Evolutionary conservation across 345 rosid genomes (phyloP).

Genomic region (Gossypium arboreum): DNA sequence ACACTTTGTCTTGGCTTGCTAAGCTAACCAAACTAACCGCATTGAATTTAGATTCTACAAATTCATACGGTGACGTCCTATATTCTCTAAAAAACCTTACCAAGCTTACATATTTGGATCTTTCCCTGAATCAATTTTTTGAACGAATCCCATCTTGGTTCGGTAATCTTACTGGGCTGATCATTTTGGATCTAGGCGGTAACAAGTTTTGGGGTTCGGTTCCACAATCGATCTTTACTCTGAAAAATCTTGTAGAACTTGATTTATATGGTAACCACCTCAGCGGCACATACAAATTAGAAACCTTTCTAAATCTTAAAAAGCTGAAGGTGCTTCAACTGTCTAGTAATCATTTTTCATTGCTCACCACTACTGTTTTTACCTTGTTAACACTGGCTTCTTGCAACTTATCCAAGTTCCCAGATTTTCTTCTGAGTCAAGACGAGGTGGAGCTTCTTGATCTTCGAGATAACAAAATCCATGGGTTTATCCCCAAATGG

Average conservation of each 20-base stretch:
- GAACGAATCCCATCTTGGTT: not conserved
- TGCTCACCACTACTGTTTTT: not conserved
- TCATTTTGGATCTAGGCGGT: accelerated
- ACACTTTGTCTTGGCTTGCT: not conserved
- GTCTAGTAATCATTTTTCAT: not conserved
- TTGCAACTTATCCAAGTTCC: not conserved
- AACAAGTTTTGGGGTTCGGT: not conserved
- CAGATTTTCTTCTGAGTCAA: not conserved
- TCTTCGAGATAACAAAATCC: not conserved
- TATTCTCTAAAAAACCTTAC: not conserved
- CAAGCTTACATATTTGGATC: not conserved
- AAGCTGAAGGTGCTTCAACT: not conserved
- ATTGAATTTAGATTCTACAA: not conserved
- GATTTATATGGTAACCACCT: not conserved
- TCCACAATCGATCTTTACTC: not conserved
- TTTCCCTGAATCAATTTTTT: not conserved
- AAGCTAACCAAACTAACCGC: not conserved
- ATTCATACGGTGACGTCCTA: not conserved
- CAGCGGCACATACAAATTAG: not conserved
- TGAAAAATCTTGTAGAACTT: not conserved
- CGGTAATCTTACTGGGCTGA: not conserved
- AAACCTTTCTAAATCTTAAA: not conserved
- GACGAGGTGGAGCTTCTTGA: not conserved
- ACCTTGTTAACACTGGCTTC: not conserved
- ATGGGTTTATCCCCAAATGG: too few relatives aligned